Percentiles rank a stretch among this genome's conserved stretches.
Conservation (phyloP, 2,329 filamentous ascomycete genomes). For the Aureobasidium sp. region DNA sequence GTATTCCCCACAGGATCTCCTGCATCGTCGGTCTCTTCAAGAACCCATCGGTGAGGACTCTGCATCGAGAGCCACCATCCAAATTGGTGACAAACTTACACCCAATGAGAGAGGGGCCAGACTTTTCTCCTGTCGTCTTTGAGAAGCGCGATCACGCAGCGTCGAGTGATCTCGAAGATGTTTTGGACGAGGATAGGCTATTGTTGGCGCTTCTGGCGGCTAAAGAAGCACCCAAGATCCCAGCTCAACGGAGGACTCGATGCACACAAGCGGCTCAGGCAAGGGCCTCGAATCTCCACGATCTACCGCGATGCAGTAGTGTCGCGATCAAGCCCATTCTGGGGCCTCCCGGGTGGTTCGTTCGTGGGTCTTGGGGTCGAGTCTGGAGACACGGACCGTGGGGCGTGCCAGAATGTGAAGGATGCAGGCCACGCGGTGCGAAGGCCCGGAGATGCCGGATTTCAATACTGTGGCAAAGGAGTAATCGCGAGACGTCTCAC, state of each 20-base stretch:
- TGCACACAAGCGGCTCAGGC: neutral
- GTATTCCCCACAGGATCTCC: neutral
- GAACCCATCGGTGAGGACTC: too few relatives aligned
- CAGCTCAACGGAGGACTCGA: neutral
- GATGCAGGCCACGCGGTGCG: neutral
- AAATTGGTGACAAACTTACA: too few relatives aligned
- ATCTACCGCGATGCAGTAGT: conserved; percentile 4
- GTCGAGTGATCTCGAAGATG: neutral
- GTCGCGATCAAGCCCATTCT: conserved; percentile 3
- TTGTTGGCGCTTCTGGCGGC: conserved; percentile 11
- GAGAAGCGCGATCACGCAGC: neutral
- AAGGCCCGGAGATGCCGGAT: conserved; percentile 4
- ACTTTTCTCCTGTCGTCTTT: neutral
- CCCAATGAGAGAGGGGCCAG: neutral
- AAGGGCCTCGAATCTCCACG: neutral
- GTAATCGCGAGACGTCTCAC: conserved; percentile 1
- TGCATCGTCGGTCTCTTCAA: neutral
- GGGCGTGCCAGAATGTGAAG: neutral
- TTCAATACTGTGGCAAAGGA: neutral
- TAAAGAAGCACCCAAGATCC: neutral
- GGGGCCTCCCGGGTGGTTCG: neutral
- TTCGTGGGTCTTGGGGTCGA: neutral
- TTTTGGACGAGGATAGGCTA: conserved; percentile 5
- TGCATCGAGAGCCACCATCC: too few relatives aligned
- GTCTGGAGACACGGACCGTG: neutral